Conservation (phyloP, 495 filamentous ascomycete genomes). For the Oidiodendron maius region DNA sequence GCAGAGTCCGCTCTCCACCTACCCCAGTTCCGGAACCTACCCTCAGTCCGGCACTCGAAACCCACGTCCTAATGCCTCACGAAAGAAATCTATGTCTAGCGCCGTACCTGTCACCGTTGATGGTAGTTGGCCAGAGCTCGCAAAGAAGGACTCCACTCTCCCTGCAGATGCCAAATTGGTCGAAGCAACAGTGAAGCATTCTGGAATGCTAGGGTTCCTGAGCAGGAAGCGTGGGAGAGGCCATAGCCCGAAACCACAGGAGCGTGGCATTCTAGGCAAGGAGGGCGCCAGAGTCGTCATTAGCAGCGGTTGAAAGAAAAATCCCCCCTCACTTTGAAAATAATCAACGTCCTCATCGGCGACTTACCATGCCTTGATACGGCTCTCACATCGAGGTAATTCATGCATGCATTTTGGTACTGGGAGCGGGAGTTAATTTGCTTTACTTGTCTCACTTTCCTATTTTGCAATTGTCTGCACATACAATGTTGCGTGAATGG, state of each 20-base stretch:
- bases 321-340: too few species aligned
- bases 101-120: constrained; percentile 85
- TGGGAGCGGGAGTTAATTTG: too few species aligned
- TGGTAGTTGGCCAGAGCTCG: constrained; percentile 85
- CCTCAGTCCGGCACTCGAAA: constrained; percentile 35
- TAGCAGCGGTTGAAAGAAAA: constrained; percentile 24
- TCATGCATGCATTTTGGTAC: too few species aligned
- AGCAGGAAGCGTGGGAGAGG: constrained; percentile 83
- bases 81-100: constrained; percentile 71
- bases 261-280: constrained; percentile 88
- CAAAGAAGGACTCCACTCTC: constrained; percentile 73
- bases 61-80: constrained; percentile 38
- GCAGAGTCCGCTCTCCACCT: background rate
- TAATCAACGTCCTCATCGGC: too few species aligned
- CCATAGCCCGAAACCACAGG: constrained; percentile 88
- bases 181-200: constrained; percentile 35
- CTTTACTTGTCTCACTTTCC: too few species aligned
- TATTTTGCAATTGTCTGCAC: too few species aligned
- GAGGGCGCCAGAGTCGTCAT: constrained; percentile 83
- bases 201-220: constrained; percentile 81
- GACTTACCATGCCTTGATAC: too few species aligned
- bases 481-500: too few species aligned
- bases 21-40: too few species aligned
- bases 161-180: constrained; percentile 53
- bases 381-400: too few species aligned